Base-by-base conservation (phyloP, 495 filamentous ascomycete species). In the Penicillium lagena region DNA sequence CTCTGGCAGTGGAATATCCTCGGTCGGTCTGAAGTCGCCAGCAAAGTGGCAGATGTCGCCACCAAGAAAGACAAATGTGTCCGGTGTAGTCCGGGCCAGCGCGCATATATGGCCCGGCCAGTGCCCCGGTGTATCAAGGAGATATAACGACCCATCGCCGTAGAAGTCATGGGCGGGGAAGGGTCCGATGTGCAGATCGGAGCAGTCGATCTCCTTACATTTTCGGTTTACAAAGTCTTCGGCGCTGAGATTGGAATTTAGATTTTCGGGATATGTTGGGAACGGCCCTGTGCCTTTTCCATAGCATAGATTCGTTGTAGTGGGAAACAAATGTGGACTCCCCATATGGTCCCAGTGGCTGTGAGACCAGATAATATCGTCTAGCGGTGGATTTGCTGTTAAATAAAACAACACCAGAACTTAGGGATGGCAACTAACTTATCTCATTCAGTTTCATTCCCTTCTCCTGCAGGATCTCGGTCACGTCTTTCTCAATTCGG, bases 301-400 rank as follows among this genome's bases (percentile, higher is more conserved):
- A 22, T 22, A 22, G 4, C 22, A 22, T 3, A 22, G 22, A 22
- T 22, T 22, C 22, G 22, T 22, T 22, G 22, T 22, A 22, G 22
- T 3, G 22, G 22, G 22, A 4, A 22, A 22, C 22, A 17, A 73
- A 46, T 4, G 35, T 29, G 72, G 66, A 42, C 83, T 70, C 7
- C 80, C 82, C 8, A 64, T 67, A 52, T 85, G 83, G 50, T 85
- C 81, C 47, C 77, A 76, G 53, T 86, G 82, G 39, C 14, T 29
- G 10, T 39, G 62, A 52, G 58, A 64, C 73, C 76, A 80, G 35
- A 85, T 67, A 30, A 85, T 66, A 12, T 22, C 22, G 4, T 22
- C 64, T 74, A 12, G 80, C 71, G 37, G 22, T 4, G 4, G 4
- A 4, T 22, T 22, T 22, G 6, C 6, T 6, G 22, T 22, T 22